Evolutionary conservation across 257 asterid species (phyloP).

Genomic region (Solanum chmielewskii): DNA sequence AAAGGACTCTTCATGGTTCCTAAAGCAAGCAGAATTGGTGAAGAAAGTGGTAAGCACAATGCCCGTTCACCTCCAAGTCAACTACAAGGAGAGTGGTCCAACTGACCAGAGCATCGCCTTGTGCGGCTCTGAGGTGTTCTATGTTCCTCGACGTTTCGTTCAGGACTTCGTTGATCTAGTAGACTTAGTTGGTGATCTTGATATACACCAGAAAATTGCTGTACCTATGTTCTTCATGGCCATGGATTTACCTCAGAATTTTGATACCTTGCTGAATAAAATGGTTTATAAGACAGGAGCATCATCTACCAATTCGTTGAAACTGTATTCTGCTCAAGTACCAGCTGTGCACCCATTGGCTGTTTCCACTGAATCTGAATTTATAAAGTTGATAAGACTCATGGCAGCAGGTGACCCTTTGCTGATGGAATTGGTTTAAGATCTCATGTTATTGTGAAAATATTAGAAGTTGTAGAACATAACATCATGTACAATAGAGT

Average conservation of each 20-base stretch:
- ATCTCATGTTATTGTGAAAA: neutral
- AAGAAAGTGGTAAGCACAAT: constrained; percentile 22
- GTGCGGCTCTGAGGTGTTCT: constrained; percentile 31
- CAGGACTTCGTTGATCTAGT: constrained; percentile 31
- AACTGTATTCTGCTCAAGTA: constrained; percentile 11
- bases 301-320: neutral
- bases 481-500: neutral
- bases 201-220: constrained; percentile 34
- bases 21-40: constrained; percentile 31
- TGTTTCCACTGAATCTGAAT: constrained; percentile 7
- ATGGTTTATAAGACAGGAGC: constrained; percentile 4
- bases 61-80: constrained; percentile 40
- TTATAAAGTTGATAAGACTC: constrained; percentile 6
- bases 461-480: neutral
- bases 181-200: constrained; percentile 25
- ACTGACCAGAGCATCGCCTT: constrained; percentile 24
- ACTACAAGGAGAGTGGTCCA: constrained; percentile 30
- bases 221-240: constrained; percentile 40
- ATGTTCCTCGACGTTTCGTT: constrained; percentile 19
- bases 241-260: constrained; percentile 31
- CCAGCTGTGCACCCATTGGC: constrained; percentile 11
- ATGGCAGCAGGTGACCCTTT: constrained; percentile 15
- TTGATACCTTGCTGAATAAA: constrained; percentile 19
- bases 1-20: constrained; percentile 15
- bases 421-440: constrained; percentile 10